Evolutionary conservation across 129 eudicot species (phyloP), one percentile per base, ranked within the genome.

Genomic region (Flaveria linearis): DNA sequence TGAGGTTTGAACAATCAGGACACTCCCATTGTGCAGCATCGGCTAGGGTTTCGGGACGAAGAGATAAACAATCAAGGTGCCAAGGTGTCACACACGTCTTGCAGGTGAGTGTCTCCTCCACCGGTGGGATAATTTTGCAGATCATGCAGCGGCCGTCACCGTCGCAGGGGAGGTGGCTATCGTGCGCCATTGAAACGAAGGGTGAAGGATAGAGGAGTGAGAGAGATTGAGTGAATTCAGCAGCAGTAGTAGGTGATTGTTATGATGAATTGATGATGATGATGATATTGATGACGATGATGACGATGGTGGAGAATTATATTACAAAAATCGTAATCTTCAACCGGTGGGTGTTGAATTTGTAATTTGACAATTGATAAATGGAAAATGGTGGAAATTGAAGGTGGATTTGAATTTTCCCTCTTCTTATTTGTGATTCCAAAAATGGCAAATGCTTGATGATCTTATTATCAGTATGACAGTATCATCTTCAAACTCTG

Each of bases 81-180:
- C 98, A 93, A 0, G 98, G 96, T 18, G 98, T 88, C 43, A 77
- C 87, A 58, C 98, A 93, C 46, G 91, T 93, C 57, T 69, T 81
- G 73, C 98, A 93, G 53, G 83, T 76, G 51, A 93, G 82, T 0
- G 78, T 87, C 58, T 75, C 84, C n/a, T 82, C 87, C 22, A 66
- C 88, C 47, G 79, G 22, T 20, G 96, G 87, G 76, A 47, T 88
- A 57, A 18, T 14, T 60, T 88, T 88, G 84, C 98, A 93, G 39
- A 80, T 68, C 98, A 93, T 93, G 78, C 98, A 93, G 14, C 65
- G 8, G 83, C 90, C 95, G 1, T 90, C 96, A 16, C 86, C 88
- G 82, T 93, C 95, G 78, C 89, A 84, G 1, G 98, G 98, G 30
- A 92, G 96, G 74, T 82, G 16, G 81, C 78, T 87, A 73, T 41